Evolutionary conservation across 805 yeast species (phyloP), one percentile per base, ranked within the genome.

Genomic region (Starmerella stellata): DNA sequence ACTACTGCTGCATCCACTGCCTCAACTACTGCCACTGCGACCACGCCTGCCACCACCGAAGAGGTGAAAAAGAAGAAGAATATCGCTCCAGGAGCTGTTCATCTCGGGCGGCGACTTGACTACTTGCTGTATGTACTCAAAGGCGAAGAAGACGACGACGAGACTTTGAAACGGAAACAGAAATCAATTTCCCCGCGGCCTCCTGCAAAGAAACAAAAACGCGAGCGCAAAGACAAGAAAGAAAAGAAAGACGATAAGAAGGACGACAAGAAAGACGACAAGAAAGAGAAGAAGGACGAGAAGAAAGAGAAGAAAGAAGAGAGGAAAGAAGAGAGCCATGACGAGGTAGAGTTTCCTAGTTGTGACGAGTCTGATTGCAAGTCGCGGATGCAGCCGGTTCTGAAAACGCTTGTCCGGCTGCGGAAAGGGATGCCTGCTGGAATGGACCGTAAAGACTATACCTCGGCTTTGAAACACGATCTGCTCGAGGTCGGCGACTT

Each of bases 71-170:
- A 44, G 47, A 42, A 44, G 42, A 51, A 57, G 30, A 55, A 56
- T 34, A 55, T 65, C 37, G 48, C 59, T 17, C 96, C 98, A 1
- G 90, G 92, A 7, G 69, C 95, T 3, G 90, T 90, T 15, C 99
- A 90, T 59, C 63, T 90, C 37, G 81, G 80, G 9, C 73, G 99
- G 58, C 72, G 99, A 54, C 75, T 81, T 1, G 98, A 92, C 55
- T 87, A 85, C 51, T 64, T 90, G 51, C 68, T 87, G 21, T 59
- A 71, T 2, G 74, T 81, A 9, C 59, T 87, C 48, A 67, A 68
- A 44, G 93, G 75, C 16, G 75, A 68, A 20, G 67, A 61, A 5
- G 16, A 50, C 9, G 34, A 30, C 14, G 31, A 14, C 9, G 46
- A 33, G 3, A 35, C 23, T 17, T 18, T 37, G 16, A 44, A 38